These are phyloP conservation scores for Nicotiana undulata DNA, from an alignment of 257 asterid genomes.

Conservation along the genomic window DNA sequence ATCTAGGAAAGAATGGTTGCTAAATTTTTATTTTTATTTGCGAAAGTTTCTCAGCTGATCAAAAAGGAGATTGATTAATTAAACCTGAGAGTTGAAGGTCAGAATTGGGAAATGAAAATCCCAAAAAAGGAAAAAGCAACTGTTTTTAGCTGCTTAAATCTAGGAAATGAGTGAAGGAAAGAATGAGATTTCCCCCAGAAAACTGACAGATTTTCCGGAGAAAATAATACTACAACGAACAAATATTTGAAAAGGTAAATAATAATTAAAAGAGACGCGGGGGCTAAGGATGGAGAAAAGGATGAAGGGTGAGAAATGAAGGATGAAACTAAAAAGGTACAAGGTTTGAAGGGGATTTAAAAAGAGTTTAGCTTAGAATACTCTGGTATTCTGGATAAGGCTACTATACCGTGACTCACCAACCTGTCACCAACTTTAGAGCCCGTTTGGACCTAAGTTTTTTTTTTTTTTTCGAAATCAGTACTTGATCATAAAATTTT, in stretches of 20 bases:
- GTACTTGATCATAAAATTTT: too few relatives aligned
- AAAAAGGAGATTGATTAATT: neutral
- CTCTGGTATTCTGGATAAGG: neutral
- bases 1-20: neutral
- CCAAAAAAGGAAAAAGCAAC: neutral
- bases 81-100: neutral
- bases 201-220: neutral
- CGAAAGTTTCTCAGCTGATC: neutral
- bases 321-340: neutral
- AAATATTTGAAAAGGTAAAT: neutral
- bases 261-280: too few relatives aligned
- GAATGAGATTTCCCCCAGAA: neutral
- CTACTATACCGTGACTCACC: neutral
- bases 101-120: neutral
- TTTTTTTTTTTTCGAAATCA: too few relatives aligned
- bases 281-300: too few relatives aligned
- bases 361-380: neutral
- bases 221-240: neutral
- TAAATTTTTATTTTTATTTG: too few relatives aligned
- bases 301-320: neutral
- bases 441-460: too few relatives aligned
- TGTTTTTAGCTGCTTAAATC: neutral
- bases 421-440: too few relatives aligned
- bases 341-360: neutral
- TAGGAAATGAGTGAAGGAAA: neutral